Base-by-base conservation (phyloP, 1,139 yeast genomes). In the Kodamaea alishanica region DNA sequence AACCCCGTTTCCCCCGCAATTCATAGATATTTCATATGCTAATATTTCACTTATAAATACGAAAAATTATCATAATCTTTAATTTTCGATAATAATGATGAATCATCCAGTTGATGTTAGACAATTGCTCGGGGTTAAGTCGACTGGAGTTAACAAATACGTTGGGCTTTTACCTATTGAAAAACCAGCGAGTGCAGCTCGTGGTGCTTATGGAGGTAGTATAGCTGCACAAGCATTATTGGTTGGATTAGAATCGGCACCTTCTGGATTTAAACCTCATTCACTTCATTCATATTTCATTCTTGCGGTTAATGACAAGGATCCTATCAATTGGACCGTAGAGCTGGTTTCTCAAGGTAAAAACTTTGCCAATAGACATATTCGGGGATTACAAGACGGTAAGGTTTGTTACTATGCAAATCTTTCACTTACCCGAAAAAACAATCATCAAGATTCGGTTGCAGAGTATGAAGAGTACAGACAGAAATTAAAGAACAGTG, bases 281-380 rank as follows among this genome's bases (percentile, higher is more conserved):
- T 67, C 73, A 6, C 55, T 70, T 36, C 75, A 70, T 43, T 65
- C 72, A 6, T 65, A 60, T 47, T 70, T 69, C 45, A 54, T 67
- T 10, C 60, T 61, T 36, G 66, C 71, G 3, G 50, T 48, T n/a
- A 30, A 35, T 10, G 58, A 50, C 29, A 24, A 34, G 10, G 28
- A 7, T 3, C 50, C 50, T 1, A 36, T 56, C 15, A 47, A 42
- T 9, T 56, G 62, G 62, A 42, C 42, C 24, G 56, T 53, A 7
- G 54, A 51, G 26, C 30, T 42, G 27, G 57, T 63, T n/a, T 63
- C 69, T 33, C 60, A 75, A 42, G 94, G 94, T 3, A 77, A 74
- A 43, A 80, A 50, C 44, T 84, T 80, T 53, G 66, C 73, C 34
- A 81, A 83, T 36, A 69, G 85, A 39, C 72, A 77, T 31, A 73